phyloP scores from a whole-genome alignment of 2,329 filamentous ascomycete species.

The Penicillium sp. region DNA sequence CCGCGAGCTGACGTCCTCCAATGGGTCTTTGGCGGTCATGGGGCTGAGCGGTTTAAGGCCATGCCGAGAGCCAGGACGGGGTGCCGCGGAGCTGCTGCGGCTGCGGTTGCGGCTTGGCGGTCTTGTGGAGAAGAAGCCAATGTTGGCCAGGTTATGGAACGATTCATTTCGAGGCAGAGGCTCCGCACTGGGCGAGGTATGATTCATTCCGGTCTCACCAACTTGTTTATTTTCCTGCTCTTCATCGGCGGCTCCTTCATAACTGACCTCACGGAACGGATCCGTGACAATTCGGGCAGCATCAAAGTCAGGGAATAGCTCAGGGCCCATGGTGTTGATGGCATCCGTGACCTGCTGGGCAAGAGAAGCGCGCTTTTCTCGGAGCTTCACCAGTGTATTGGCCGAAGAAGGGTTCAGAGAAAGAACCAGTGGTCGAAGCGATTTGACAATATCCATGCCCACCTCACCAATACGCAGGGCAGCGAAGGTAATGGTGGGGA shows the following conservation, averaged over 20 bases:
- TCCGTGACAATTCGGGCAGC: conserved; percentile 66
- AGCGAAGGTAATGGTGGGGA: conserved; percentile 86
- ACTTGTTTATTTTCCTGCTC: conserved; percentile 25
- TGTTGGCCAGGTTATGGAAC: conserved; percentile 82
- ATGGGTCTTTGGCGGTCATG: conserved; percentile 65
- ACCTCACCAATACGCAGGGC: conserved; percentile 93
- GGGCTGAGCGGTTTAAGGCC: conserved; percentile 69
- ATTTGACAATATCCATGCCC: conserved; percentile 99
- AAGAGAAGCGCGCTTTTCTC: conserved; percentile 69
- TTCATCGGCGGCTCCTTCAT: conserved; percentile 15
- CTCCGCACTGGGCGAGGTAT: conserved; percentile 34
- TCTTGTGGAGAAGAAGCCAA: conserved; percentile 86
- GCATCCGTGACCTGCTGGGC: conserved; percentile 81
- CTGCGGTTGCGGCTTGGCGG: conserved; percentile 79
- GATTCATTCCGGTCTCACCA: conserved; percentile 21
- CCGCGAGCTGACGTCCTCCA: conserved; percentile 80
- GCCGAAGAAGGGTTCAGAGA: conserved; percentile 81
- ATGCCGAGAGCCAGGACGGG: conserved; percentile 63
- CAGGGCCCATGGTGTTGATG: conserved; percentile 92
- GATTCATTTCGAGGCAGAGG: conserved; percentile 84
- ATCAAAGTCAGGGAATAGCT: conserved; percentile 97
- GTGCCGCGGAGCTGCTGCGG: conserved; percentile 67
- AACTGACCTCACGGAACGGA: conserved; percentile 43
- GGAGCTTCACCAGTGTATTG: conserved; percentile 79
- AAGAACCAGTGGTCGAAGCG: conserved; percentile 79